phyloP scores from a whole-genome alignment of 164 flowering plant genomes.

The Sedum album region DNA sequence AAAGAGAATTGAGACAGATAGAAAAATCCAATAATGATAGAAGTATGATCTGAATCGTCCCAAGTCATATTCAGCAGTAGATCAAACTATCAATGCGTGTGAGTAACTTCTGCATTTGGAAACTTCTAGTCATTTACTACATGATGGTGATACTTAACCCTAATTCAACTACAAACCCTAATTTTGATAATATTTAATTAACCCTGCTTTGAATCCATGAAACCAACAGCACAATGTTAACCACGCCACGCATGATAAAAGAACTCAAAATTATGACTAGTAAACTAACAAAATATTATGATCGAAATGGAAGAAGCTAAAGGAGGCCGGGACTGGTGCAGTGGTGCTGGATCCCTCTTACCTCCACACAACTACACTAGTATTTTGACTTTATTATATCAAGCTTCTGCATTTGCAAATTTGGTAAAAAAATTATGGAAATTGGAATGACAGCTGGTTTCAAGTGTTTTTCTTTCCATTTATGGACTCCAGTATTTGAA shows the following conservation, averaged over 20 bases:
- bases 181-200: background rate
- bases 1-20: conserved; percentile 4
- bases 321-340: no score
- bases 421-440: background rate
- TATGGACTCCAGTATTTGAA: background rate
- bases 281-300: no score
- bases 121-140: background rate
- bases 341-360: background rate
- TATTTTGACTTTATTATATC: background rate
- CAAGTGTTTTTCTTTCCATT: background rate
- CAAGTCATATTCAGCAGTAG: background rate
- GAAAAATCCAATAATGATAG: conserved; percentile 1
- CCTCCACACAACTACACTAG: background rate
- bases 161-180: background rate
- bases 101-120: background rate
- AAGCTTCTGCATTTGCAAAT: background rate
- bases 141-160: background rate
- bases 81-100: background rate
- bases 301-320: no score
- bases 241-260: background rate
- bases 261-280: background rate
- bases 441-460: background rate
- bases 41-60: background rate
- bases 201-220: background rate
- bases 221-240: background rate